phyloP scores from a whole-genome alignment of 129 eudicot species.

The Helichrysum umbraculigerum region DNA sequence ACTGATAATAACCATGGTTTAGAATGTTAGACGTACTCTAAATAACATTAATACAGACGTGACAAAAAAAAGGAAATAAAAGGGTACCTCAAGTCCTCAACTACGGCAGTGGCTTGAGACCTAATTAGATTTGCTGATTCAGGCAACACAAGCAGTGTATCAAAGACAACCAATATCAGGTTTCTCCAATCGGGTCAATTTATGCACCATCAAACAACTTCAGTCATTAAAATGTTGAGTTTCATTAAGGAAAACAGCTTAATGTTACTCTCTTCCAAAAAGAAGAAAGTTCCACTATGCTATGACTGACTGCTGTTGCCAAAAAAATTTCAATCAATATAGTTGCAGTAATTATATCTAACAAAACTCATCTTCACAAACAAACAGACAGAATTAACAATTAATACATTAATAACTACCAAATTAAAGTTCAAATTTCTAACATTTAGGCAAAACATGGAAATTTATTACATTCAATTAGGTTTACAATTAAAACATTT shows the following conservation, averaged over 20 bases:
- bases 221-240: background rate
- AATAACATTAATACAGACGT: background rate
- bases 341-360: background rate
- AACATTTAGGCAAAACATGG: background rate
- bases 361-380: background rate
- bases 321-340: background rate
- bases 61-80: background rate
- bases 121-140: background rate
- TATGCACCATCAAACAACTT: background rate
- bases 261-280: background rate
- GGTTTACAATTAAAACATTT: no score
- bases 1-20: background rate
- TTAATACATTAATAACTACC: background rate
- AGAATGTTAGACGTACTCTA: background rate
- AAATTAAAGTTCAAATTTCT: background rate
- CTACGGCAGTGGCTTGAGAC: background rate
- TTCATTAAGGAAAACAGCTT: background rate
- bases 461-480: background rate
- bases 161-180: background rate
- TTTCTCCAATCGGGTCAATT: background rate
- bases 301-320: background rate
- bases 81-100: constrained; percentile 7
- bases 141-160: background rate
- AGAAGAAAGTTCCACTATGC: background rate
- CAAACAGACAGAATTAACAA: background rate